Evolutionary conservation across 73 alveolate species (phyloP), one percentile per base, ranked within the genome.

Genomic region (Paramecium sonneborni): DNA sequence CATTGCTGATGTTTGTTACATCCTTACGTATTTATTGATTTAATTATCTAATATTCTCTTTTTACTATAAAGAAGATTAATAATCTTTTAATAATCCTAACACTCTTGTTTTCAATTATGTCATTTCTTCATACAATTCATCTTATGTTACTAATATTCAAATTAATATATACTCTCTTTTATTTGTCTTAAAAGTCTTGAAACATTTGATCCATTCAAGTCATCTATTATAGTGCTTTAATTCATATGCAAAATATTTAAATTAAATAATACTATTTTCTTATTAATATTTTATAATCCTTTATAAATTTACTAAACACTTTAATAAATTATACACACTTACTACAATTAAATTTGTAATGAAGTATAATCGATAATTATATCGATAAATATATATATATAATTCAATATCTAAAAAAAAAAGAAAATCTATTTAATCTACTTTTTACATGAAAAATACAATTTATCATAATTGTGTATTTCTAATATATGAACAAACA

Each of bases 51-150:
- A 39, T 41, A 79, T 79, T 79, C 74, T 79, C 90, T 44, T 79
- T 79, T 43, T 79, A 34, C 11, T 39, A 34, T 62, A 79, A 79
- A 14, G 90, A 79, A n/a, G 44, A 39, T 79, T 32, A 24, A 24
- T 79, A 79, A 79, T 79, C 90, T 26, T 79, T 79, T 46, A 79
- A 44, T 34, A 79, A 39, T 43, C 90, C 90, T 5, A 79, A 23
- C 32, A 79, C 90, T 79, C 74, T 79, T 32, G 69, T 43, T 44
- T 79, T 79, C 7, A 79, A 79, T 79, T 39, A 9, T 20, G 41
- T 79, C 90, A 79, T 79, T 79, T 79, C 90, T n/a, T 79, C 90
- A 79, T 79, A 79, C 67, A 79, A 79, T 44, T 79, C 90, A 43
- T 79, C 90, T 4, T 43, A 24, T 6, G 90, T 79, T 1, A 79